Base-by-base conservation (phyloP, 2,329 filamentous ascomycete species). In the Paracorniculantispora psalliotae region DNA sequence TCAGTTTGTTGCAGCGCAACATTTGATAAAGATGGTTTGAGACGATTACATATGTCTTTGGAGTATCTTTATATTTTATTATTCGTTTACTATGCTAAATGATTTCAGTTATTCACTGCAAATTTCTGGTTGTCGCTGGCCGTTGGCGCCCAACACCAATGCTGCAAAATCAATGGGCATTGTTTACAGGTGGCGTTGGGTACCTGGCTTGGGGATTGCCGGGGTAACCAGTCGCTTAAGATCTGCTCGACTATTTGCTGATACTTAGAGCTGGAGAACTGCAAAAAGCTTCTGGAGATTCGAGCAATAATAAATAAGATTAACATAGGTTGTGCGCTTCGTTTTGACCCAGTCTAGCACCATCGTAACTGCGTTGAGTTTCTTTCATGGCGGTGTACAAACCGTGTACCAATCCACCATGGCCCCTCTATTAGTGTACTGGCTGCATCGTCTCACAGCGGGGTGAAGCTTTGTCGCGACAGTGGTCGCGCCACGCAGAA, bases 181-280 rank as follows among this genome's bases (percentile, higher is more conserved):
- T 57, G 33, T 57, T 49, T 57, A 57, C 44, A 49, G 30, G 54
- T 49, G 55, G 46, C 35, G 46, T 26, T 19, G 26, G 35, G 46
- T 57, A 50, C 55, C 55, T 50, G 26, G 19, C 46, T 21, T 33
- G n/a, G 17, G 23, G 44, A 59, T 59, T 59, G 49, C 57, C 50
- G 41, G 57, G 57, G 57, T 59, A 59, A 59, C 57, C 17, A 26
- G 23, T 3, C 35, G 21, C 39, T 12, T 13, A 30, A 30, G 30
- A 19, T 28, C 6, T 30, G 19, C 44, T 49, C 28, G 23, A 17
- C 26, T 4, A 9, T 9, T 28, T 8, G 51, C n/a, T 43, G 35
- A 7, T 23, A 50, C 41, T 28, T 19, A 21, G 3, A 30, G 25
- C n/a, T 33, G 7, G 23, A 30, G 10, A 43, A 33, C 5, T 21